phyloP scores from a whole-genome alignment of 805 yeast genomes.

The Monosporozyma siamensis region DNA sequence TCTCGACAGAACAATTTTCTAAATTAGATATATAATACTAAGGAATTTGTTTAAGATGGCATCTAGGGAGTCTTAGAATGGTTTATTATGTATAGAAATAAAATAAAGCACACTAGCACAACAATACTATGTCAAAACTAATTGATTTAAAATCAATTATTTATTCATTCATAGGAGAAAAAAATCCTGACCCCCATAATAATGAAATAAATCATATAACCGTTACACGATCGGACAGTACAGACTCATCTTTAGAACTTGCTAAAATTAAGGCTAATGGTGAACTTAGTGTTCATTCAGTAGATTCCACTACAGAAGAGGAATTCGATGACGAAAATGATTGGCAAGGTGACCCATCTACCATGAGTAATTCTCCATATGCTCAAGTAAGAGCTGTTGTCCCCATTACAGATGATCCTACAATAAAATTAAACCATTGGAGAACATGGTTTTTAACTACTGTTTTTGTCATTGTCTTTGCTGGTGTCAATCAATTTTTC shows the following conservation, averaged over 20 bases:
- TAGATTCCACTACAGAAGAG: not conserved
- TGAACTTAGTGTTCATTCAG: not conserved
- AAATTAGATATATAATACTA: no score
- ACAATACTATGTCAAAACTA: no score
- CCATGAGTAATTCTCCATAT: constrained; percentile 27
- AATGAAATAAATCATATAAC: not conserved
- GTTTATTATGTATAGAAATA: no score
- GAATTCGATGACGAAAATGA: constrained; percentile 8
- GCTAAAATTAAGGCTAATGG: not conserved
- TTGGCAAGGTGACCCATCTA: constrained; percentile 22
- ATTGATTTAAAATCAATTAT: not conserved
- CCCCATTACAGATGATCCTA: constrained; percentile 43
- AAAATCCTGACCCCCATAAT: no score
- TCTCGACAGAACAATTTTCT: no score
- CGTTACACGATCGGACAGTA: not conserved
- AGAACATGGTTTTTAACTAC: constrained; percentile 47
- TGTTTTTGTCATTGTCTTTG: constrained; percentile 43
- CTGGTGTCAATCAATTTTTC: constrained; percentile 49
- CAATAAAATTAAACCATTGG: constrained; percentile 41
- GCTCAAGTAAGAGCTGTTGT: constrained; percentile 54
- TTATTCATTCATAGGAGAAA: no score
- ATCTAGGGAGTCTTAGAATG: no score
- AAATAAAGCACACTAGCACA: no score
- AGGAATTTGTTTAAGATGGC: no score
- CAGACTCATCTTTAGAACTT: not conserved